Evolutionary conservation across 139 green algal genomes (phyloP).

Genomic region (Asterochloris erici): DNA sequence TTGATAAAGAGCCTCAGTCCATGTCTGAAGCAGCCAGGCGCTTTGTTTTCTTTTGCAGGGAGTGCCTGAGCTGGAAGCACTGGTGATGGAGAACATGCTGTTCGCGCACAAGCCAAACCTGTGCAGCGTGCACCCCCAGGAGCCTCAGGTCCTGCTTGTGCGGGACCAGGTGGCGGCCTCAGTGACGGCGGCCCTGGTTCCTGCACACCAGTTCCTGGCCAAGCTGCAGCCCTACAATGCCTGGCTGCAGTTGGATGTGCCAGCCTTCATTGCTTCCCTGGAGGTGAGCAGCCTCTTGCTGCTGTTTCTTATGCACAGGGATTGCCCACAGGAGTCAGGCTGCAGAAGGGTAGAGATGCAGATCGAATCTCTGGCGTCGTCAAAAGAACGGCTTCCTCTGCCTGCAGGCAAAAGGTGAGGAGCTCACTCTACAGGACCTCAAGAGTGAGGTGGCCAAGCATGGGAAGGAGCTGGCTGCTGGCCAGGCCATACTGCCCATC

Average conservation of each 20-base stretch:
- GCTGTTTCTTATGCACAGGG: too few species aligned
- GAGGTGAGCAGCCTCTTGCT: conserved; percentile 8
- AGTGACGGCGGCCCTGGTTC: conserved; percentile 30
- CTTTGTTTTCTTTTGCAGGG: conserved; percentile 20
- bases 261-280: conserved; percentile 52
- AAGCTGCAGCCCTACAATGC: conserved; percentile 22
- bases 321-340: too few species aligned
- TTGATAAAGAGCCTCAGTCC: too few species aligned
- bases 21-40: background rate
- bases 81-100: conserved; percentile 78
- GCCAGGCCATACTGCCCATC: conserved; percentile 47
- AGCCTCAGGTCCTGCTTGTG: conserved; percentile 41
- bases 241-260: conserved; percentile 56
- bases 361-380: too few species aligned
- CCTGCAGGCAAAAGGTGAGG: conserved; percentile 34
- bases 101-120: conserved; percentile 60
- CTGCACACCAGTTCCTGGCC: conserved; percentile 39
- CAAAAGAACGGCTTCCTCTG: background rate
- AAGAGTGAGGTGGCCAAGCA: conserved; percentile 49
- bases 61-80: conserved; percentile 65
- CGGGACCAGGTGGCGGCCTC: conserved; percentile 9
- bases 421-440: conserved; percentile 52
- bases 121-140: conserved; percentile 53
- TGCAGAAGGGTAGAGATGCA: too few species aligned
- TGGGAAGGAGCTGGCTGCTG: conserved; percentile 35